Conservation (phyloP, 2,329 filamentous ascomycete genomes). For the Clarireedia hainanense region DNA sequence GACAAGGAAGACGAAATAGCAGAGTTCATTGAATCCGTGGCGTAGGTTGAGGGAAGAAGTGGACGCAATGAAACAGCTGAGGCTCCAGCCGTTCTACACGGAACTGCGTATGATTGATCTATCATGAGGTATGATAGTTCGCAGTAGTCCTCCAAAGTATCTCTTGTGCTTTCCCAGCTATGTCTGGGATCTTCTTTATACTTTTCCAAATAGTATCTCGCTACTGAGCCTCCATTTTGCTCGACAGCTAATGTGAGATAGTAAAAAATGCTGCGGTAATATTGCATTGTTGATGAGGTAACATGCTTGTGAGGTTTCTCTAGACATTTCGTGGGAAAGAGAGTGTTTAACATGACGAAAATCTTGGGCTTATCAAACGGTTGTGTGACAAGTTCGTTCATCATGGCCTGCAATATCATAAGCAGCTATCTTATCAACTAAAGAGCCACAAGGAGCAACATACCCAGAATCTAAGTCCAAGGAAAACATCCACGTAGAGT, state of each 20-base stretch:
- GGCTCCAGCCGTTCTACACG: too few species aligned
- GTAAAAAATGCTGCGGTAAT: slow-evolving; percentile 21
- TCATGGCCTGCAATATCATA: slow-evolving; percentile 19
- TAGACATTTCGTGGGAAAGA: slow-evolving; percentile 23
- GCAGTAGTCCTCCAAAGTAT: rapidly evolving
- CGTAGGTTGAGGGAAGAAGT: rapidly evolving
- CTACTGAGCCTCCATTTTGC: neutral
- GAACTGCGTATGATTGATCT: too few species aligned
- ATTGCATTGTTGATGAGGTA: slow-evolving; percentile 12
- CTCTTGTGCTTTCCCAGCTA: too few species aligned
- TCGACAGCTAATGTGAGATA: slow-evolving; percentile 17
- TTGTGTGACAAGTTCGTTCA: slow-evolving; percentile 15
- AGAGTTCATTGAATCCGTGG: too few species aligned
- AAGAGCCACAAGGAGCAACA: neutral
- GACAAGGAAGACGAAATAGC: too few species aligned
- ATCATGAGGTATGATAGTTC: too few species aligned
- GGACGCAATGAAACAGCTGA: too few species aligned
- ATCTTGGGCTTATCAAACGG: slow-evolving; percentile 19
- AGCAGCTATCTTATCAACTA: neutral
- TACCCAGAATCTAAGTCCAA: slow-evolving; percentile 27
- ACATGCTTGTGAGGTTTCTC: slow-evolving; percentile 20
- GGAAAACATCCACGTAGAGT: slow-evolving; percentile 17
- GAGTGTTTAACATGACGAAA: slow-evolving; percentile 26
- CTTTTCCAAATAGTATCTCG: too few species aligned
- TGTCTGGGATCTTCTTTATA: too few species aligned